A percentile compares a stretch with the other conserved stretches of the same genome.
Evolutionary conservation across 768 basidiomycete genomes (phyloP).

Genomic region (Pisolithus microcarpus): DNA sequence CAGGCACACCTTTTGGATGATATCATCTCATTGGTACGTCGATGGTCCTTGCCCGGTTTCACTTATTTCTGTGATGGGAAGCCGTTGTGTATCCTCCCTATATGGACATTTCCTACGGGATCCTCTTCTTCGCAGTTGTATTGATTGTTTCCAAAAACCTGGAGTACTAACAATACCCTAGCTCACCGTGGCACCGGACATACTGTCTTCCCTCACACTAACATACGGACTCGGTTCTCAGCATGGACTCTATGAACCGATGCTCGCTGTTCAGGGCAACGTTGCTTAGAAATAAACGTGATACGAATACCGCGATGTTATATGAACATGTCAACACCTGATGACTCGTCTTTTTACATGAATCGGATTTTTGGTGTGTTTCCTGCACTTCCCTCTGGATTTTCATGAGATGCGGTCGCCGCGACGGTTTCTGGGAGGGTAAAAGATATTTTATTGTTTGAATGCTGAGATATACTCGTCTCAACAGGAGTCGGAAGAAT

Average conservation of each 20-base stretch:
- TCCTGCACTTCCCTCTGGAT: no score
- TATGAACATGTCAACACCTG: no score
- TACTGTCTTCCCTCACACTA: constrained; percentile 67
- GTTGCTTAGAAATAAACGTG: background rate
- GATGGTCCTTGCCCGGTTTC: background rate
- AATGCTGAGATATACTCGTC: no score
- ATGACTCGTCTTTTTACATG: no score
- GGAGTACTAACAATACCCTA: constrained; percentile 28
- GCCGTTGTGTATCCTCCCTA: no score
- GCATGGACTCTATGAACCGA: constrained; percentile 55
- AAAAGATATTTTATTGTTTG: no score
- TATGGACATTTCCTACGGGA: no score
- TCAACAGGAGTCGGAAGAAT: no score
- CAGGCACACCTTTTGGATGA: constrained; percentile 93
- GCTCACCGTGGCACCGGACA: constrained; percentile 52
- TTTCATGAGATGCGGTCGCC: no score
- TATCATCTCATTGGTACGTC: constrained; percentile 71
- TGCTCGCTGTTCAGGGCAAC: constrained; percentile 32
- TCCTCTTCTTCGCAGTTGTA: background rate
- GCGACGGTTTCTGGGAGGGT: no score
- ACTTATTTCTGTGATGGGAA: background rate
- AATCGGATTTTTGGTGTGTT: no score
- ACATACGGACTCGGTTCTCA: constrained; percentile 81
- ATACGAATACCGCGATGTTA: no score
- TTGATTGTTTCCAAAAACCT: background rate